Evolutionary conservation across 2,329 filamentous ascomycete genomes (phyloP).

Genomic region (Diaporthe sp.): DNA sequence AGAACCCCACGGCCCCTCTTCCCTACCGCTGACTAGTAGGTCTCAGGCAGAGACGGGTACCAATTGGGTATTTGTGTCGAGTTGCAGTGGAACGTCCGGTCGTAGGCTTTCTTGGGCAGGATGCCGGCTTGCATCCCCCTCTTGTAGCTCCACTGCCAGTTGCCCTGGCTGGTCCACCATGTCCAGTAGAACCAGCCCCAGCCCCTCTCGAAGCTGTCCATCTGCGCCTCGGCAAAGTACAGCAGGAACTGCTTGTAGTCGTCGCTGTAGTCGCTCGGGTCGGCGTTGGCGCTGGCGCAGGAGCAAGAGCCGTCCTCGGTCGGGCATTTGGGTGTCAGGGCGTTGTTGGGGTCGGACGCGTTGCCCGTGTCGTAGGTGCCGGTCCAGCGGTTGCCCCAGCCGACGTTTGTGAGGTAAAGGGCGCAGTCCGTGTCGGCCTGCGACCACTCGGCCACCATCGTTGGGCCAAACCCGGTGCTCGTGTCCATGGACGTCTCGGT

Average conservation of each 20-base stretch:
- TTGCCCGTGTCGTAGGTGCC: constrained; percentile 82
- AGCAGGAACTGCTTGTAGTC: constrained; percentile 87
- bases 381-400: constrained; percentile 89
- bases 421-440: constrained; percentile 98
- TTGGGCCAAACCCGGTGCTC: constrained; percentile 87
- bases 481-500: constrained; percentile 77
- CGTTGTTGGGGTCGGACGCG: constrained; percentile 58
- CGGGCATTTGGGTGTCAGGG: constrained; percentile 81
- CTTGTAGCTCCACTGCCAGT: constrained; percentile 93
- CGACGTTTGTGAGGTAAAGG: constrained; percentile 86
- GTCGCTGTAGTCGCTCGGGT: constrained; percentile 72
- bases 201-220: constrained; percentile 90
- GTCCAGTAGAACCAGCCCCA: constrained; percentile 99
- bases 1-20: background rate
- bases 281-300: constrained; percentile 81
- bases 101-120: constrained; percentile 79
- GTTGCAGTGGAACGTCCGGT: constrained; percentile 76
- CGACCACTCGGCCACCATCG: constrained; percentile 95
- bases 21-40: constrained; percentile 48
- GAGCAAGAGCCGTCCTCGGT: constrained; percentile 72
- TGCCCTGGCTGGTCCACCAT: constrained; percentile 56
- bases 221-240: constrained; percentile 95
- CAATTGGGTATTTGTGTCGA: constrained; percentile 57
- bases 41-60: constrained; percentile 64
- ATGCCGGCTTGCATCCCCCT: constrained; percentile 81